phyloP scores from a whole-genome alignment of 306 rosid genomes.

The Cicer arietinum region DNA sequence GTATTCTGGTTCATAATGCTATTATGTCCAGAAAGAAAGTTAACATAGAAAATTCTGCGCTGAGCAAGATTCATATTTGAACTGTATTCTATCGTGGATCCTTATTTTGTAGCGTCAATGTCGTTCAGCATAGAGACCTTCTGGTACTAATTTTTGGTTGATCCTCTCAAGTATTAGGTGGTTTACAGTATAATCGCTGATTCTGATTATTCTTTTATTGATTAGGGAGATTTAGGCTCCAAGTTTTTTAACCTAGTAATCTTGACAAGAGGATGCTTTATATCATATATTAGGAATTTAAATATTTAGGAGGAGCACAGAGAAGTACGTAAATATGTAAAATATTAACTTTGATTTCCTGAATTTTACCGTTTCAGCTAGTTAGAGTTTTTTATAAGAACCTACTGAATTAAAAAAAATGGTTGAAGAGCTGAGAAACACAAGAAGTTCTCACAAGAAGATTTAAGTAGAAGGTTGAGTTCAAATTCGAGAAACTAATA shows the following conservation, averaged over 20 bases:
- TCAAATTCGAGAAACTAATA: no score
- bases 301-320: not conserved
- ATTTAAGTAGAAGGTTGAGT: no score
- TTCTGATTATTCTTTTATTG: constrained; percentile 4
- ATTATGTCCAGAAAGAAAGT: constrained; percentile 12
- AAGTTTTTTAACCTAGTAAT: constrained; percentile 10
- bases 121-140: constrained; percentile 21
- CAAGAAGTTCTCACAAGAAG: no score
- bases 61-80: constrained; percentile 37
- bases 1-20: constrained; percentile 49
- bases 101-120: constrained; percentile 11
- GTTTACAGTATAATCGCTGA: constrained; percentile 23
- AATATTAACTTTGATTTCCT: not conserved
- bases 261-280: not conserved
- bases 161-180: constrained; percentile 6
- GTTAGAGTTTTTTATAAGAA: not conserved
- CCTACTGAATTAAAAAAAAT: not conserved
- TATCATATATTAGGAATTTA: constrained; percentile 10
- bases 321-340: constrained; percentile 27
- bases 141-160: constrained; percentile 13
- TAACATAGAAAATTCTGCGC: constrained; percentile 22
- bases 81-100: constrained; percentile 34
- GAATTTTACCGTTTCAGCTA: not conserved
- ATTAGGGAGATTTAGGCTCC: constrained; percentile 27
- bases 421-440: no score